Evolutionary conservation across 371 early-diverging fungal genomes (phyloP), one percentile per base, ranked within the genome.

Genomic region (Syncephalis plumigaleata): DNA sequence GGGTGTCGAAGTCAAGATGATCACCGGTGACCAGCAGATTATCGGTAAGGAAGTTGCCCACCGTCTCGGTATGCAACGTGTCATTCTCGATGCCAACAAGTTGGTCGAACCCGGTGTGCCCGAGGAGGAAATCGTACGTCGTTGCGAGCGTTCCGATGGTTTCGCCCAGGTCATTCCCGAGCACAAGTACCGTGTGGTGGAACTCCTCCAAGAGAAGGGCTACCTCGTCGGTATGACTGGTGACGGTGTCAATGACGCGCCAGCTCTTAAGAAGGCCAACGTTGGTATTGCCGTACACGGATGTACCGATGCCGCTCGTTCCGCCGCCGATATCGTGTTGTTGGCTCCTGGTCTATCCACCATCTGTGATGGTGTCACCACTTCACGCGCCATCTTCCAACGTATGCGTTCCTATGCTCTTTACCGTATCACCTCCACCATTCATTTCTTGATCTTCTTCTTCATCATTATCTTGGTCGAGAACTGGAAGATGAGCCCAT

Each of bases 81-180:
- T 76, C 42, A 83, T 84, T 53, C 58, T 84, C 42, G 84, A 83
- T 55, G 81, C 83, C 18, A 66, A 76, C 50, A 75, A 80, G 50
- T 62, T 81, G 42, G 71, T 76, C 18, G 92, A 92, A 51, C 66
- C 89, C n/a, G 77, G 75, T 51, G 71, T 80, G 31, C 65, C 81
- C 17, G 89, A 88, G 42, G 84, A 86, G 40, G 84, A 89, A 59
- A 66, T 83, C 13, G 75, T 89, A n/a, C 74, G 77, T 48, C 77
- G 79, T 53, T 78, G 79, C 53, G 66, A 72, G 21, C 81, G 83
- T 53, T 82, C 86, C 15, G 95, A 94, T 61, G 92, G 92, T 27
- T 94, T 96, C 61, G 94, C 91, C 15, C 88, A 91, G 63, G 92
- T 91, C 27, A 84, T 81, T 61, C 93, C 98, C 21, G 95, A 95